Percentiles rank a stretch among this genome's conserved stretches.
phyloP scores from a whole-genome alignment of 2,329 filamentous ascomycete species.

The Neonectria magnoliae region DNA sequence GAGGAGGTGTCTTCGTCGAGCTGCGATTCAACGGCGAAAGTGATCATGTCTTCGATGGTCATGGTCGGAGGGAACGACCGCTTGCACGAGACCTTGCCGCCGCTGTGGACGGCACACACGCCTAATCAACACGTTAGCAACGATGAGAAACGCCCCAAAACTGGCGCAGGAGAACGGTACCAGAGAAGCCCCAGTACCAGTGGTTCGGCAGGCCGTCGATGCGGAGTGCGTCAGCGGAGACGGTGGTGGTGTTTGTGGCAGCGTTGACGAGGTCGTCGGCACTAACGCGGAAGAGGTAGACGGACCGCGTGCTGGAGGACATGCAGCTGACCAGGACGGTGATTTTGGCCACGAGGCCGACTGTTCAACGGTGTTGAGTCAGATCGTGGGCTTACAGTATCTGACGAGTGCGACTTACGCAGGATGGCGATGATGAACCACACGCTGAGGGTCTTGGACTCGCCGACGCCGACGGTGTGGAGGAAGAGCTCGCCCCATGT shows the following conservation, averaged over 20 bases:
- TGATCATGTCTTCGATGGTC: constrained; percentile 19
- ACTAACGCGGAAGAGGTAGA: constrained; percentile 31
- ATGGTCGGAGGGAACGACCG: constrained; percentile 20
- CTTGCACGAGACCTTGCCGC: constrained; percentile 13
- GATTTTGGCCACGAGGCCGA: constrained; percentile 27
- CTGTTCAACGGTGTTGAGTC: not conserved
- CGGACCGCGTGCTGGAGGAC: constrained; percentile 15
- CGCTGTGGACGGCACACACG: constrained; percentile 14
- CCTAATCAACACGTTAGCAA: constrained; percentile 3
- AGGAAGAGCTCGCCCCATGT: constrained; percentile 14
- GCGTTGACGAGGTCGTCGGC: constrained; percentile 23
- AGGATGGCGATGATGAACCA: constrained; percentile 31
- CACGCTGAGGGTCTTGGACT: constrained; percentile 22
- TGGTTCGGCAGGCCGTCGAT: constrained; percentile 24
- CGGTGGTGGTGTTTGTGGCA: constrained; percentile 16
- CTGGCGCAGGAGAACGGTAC: not conserved
- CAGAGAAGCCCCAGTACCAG: constrained; percentile 33
- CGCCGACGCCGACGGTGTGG: constrained; percentile 22
- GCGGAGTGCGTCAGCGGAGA: constrained; percentile 10
- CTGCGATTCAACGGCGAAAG: constrained; percentile 18
- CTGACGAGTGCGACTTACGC: constrained; percentile 1
- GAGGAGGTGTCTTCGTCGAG: not conserved
- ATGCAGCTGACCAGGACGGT: constrained; percentile 25
- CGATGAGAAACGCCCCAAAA: not conserved
- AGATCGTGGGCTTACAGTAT: not conserved